Conservation (phyloP, 768 basidiomycete species). For the Phylloporus rhodoxanthus region DNA sequence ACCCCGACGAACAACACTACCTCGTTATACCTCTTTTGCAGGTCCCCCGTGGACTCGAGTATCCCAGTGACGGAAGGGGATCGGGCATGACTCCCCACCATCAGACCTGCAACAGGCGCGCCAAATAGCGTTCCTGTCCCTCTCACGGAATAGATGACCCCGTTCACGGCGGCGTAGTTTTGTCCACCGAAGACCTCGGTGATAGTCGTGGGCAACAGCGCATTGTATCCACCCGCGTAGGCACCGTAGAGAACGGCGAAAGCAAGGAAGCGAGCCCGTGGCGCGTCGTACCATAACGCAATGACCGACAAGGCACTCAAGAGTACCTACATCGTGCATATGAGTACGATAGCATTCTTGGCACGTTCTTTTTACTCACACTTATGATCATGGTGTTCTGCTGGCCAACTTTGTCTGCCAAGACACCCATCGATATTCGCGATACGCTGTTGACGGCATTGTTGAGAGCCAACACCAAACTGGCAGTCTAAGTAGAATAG, state of each 20-base stretch:
- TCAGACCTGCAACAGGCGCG: neutral
- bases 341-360: neutral
- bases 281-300: neutral
- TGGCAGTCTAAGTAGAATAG: neutral
- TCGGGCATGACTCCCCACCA: neutral
- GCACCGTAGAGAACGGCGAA: neutral
- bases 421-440: neutral
- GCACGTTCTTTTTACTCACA: neutral
- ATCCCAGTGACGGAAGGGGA: neutral
- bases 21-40: neutral
- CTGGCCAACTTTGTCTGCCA: conserved; percentile 1
- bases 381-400: neutral
- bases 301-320: neutral
- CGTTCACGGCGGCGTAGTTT: neutral
- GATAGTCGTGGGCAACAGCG: conserved; percentile 1
- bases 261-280: neutral
- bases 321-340: neutral
- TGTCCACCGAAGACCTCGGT: conserved; percentile 3
- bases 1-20: neutral
- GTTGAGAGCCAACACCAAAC: conserved; percentile 1
- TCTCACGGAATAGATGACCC: neutral
- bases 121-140: neutral
- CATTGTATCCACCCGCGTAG: neutral
- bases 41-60: neutral
- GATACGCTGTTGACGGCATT: neutral